Conservation (phyloP, 2,329 filamentous ascomycete species). For the Penicillium glabrum region DNA sequence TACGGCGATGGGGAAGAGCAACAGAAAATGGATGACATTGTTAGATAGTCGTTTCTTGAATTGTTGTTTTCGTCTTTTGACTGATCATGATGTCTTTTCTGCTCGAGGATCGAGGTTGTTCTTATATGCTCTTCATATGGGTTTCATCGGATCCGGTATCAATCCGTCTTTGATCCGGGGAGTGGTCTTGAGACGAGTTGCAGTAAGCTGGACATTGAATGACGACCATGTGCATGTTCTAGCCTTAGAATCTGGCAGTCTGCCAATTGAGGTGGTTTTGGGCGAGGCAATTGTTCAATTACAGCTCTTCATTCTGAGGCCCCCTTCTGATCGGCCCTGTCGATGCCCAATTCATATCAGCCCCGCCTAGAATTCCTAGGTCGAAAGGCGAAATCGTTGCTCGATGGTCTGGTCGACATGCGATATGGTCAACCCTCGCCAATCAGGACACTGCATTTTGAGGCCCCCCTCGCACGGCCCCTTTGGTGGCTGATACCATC, state of each 20-base stretch:
- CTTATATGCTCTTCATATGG: not conserved
- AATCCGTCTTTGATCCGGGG: not conserved
- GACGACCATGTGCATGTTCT: not conserved
- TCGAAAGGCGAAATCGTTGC: not conserved
- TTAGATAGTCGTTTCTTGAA: not conserved
- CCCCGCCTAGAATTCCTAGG: not conserved
- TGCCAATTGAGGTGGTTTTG: constrained; percentile 2
- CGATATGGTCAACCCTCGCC: not conserved
- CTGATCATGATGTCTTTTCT: not conserved
- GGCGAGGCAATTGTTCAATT: not conserved
- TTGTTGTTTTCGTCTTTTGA: not conserved
- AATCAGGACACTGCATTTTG: not conserved
- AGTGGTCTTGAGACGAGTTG: not conserved
- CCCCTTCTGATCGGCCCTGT: constrained; percentile 2
- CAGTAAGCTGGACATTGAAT: not conserved
- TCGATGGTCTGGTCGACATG: not conserved
- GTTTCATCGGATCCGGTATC: not conserved
- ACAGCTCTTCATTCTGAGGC: constrained; percentile 1
- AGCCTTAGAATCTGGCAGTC: not conserved
- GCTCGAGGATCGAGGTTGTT: not conserved
- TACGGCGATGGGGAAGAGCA: not conserved
- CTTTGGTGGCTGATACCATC: not conserved
- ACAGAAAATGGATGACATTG: not conserved
- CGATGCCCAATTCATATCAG: not conserved
- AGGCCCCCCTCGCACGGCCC: not conserved